phyloP scores from a whole-genome alignment of 495 filamentous ascomycete species.

The Aspergillus carlsbadensis region DNA sequence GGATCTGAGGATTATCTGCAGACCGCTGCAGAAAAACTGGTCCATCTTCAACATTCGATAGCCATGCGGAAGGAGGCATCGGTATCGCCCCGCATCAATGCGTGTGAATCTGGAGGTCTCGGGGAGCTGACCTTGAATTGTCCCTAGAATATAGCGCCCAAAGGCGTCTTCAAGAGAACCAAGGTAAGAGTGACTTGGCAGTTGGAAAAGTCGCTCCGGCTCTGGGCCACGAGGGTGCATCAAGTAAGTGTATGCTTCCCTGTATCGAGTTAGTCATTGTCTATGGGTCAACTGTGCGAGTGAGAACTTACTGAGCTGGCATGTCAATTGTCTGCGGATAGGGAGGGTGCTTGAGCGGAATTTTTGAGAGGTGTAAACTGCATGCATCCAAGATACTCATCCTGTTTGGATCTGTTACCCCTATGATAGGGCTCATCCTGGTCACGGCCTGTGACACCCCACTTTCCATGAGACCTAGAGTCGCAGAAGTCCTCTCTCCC shows the following conservation, averaged over 20 bases:
- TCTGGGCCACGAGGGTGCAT: neutral
- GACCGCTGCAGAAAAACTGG: slow-evolving; percentile 4
- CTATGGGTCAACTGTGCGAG: neutral
- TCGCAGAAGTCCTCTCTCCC: neutral
- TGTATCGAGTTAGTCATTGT: neutral
- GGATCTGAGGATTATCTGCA: slow-evolving; percentile 14
- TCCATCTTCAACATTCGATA: slow-evolving; percentile 11
- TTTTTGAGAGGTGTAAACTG: neutral
- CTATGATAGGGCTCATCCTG: slow-evolving; percentile 14
- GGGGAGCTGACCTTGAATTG: neutral
- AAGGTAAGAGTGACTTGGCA: slow-evolving; percentile 11
- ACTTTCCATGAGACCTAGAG: neutral
- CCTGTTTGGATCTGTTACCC: slow-evolving; percentile 7
- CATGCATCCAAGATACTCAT: slow-evolving; percentile 9
- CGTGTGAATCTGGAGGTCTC: neutral
- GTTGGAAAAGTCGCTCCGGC: neutral
- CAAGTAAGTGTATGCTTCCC: neutral
- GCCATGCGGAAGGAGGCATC: slow-evolving; percentile 10
- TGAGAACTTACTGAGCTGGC: slow-evolving; percentile 7
- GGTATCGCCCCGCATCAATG: neutral
- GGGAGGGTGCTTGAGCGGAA: neutral
- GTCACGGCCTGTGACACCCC: too few relatives aligned
- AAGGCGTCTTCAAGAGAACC: slow-evolving; percentile 15
- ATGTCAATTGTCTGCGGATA: neutral
- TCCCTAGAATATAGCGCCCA: slow-evolving; percentile 6